These are phyloP conservation scores for Leishmania turanica DNA, from an alignment of 208 protist genomes.

Conservation along the genomic window DNA sequence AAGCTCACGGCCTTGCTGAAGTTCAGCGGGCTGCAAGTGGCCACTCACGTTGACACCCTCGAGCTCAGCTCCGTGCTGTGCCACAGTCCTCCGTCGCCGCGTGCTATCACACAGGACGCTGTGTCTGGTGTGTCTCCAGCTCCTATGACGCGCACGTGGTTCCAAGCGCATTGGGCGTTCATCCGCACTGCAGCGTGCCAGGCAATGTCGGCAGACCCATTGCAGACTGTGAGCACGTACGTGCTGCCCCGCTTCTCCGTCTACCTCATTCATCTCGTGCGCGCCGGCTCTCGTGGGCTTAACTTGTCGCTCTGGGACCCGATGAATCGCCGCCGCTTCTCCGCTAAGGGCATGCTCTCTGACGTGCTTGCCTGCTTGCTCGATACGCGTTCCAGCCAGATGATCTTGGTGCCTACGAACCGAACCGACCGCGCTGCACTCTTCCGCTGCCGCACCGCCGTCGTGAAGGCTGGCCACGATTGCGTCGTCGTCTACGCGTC, in stretches of 20 bases:
- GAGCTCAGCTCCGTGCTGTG: slow-evolving; percentile 48
- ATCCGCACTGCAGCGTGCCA: slow-evolving; percentile 71
- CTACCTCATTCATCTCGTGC: slow-evolving; percentile 86
- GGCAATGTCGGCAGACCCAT: slow-evolving; percentile 49
- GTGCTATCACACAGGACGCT: slow-evolving; percentile 23
- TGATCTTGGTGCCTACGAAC: slow-evolving; percentile 88
- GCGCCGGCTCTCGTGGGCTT: slow-evolving; percentile 65
- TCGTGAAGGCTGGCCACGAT: slow-evolving; percentile 53
- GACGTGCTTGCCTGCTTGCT: slow-evolving; percentile 80
- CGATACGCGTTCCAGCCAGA: slow-evolving; percentile 43
- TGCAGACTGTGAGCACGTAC: slow-evolving; percentile 45
- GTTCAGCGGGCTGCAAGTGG: slow-evolving; percentile 57
- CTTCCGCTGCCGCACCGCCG: slow-evolving; percentile 74
- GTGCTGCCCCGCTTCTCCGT: slow-evolving; percentile 65
- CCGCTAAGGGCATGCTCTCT: slow-evolving; percentile 83
- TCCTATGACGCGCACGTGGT: slow-evolving; percentile 42
- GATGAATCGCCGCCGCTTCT: slow-evolving; percentile 47
- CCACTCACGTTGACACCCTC: slow-evolving; percentile 64
- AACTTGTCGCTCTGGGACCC: slow-evolving; percentile 75
- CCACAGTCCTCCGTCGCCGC: slow-evolving; percentile 27
- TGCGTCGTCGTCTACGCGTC: slow-evolving; percentile 79
- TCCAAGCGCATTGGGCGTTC: slow-evolving; percentile 60
- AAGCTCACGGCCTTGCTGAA: slow-evolving; percentile 36
- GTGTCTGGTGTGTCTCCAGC: slow-evolving; percentile 17
- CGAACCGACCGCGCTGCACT: slow-evolving; percentile 81